Conservation (phyloP, 2,329 filamentous ascomycete genomes). For the Penicillium frequentans region DNA sequence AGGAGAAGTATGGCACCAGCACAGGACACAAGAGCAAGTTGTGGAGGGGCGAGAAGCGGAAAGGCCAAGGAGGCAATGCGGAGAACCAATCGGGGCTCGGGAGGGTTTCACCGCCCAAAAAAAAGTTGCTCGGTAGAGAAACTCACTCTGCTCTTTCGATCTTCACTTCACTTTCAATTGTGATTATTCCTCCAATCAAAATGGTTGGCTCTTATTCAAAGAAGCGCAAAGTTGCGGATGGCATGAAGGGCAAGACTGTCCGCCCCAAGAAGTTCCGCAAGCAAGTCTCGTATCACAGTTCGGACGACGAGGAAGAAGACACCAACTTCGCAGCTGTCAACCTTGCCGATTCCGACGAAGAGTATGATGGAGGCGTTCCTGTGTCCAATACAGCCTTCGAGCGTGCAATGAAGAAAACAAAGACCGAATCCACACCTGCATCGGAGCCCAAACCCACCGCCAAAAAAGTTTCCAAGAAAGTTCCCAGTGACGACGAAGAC, state of each 20-base stretch:
- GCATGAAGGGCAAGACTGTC: conserved; percentile 54
- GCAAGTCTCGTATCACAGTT: conserved; percentile 64
- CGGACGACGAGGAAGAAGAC: conserved; percentile 55
- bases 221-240: conserved; percentile 62
- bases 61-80: conserved; percentile 27
- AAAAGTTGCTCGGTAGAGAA: conserved; percentile 24
- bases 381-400: conserved; percentile 13
- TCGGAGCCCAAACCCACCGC: conserved; percentile 8
- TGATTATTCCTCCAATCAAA: conserved; percentile 12
- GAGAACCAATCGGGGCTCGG: conserved; percentile 36
- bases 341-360: conserved; percentile 49
- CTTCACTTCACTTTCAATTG: conserved; percentile 14
- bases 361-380: conserved; percentile 24
- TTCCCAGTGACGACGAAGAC: conserved; percentile 28
- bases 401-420: conserved; percentile 18
- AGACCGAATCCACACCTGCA: conserved; percentile 8
- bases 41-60: conserved; percentile 24
- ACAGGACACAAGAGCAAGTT: conserved; percentile 2
- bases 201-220: conserved; percentile 45
- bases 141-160: conserved; percentile 7
- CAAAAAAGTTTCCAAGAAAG: conserved; percentile 8
- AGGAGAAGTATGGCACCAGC: conserved; percentile 7
- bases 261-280: conserved; percentile 60
- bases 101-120: conserved; percentile 33
- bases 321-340: conserved; percentile 52